These are phyloP conservation scores for Saccharomyces jurei DNA, from an alignment of 805 yeast genomes.

Conservation along the genomic window DNA sequence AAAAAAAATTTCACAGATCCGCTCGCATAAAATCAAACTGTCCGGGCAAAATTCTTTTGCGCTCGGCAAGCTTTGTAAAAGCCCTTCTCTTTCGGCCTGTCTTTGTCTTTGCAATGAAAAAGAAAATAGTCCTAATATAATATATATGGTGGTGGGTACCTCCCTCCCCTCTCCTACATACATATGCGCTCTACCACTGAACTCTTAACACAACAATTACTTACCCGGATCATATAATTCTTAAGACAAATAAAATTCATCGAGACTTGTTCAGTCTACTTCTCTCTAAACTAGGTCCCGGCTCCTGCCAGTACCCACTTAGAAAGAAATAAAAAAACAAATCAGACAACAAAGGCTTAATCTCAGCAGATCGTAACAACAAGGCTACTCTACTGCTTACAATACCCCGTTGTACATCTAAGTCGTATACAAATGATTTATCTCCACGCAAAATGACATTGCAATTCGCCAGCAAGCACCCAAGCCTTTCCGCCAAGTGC, in stretches of 20 bases:
- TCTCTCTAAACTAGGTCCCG: constrained; percentile 6
- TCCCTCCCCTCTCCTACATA: too few species aligned
- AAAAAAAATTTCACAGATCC: neutral
- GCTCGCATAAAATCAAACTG: neutral
- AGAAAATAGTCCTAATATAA: neutral
- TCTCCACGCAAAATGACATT: constrained; percentile 39
- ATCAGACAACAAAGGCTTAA: constrained; percentile 18
- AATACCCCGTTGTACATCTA: constrained; percentile 40
- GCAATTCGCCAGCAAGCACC: constrained; percentile 37
- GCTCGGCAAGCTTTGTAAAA: neutral
- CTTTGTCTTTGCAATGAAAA: neutral
- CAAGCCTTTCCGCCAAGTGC: constrained; percentile 34
- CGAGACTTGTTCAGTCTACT: neutral
- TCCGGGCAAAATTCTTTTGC: neutral
- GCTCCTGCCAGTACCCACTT: constrained; percentile 7
- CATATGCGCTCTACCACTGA: too few species aligned
- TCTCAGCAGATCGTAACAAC: constrained; percentile 47
- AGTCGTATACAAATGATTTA: constrained; percentile 42
- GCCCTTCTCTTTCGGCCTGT: neutral
- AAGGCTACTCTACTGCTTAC: constrained; percentile 47
- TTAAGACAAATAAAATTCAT: neutral
- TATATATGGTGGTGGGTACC: too few species aligned
- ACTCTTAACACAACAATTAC: too few species aligned
- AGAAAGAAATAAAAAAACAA: constrained; percentile 5
- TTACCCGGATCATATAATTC: neutral